Conservation (phyloP, 768 basidiomycete species). For the Amanita polypyramis region DNA sequence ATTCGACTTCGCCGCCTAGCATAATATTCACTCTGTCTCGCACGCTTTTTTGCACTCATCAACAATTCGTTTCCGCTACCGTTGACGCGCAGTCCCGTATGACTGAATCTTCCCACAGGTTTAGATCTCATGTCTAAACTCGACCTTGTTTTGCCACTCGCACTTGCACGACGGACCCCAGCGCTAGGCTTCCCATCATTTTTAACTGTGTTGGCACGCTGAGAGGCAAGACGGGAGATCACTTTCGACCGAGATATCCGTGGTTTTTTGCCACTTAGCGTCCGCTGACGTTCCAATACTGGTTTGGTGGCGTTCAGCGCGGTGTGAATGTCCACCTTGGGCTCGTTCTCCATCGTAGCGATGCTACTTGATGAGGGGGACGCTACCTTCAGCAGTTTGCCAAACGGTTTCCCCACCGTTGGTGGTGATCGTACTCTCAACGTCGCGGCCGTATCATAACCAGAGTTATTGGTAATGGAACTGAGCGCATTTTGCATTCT, state of each 20-base stretch:
- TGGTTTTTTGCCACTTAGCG: conserved; percentile 46
- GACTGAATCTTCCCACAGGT: conserved; percentile 19
- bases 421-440: not conserved
- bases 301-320: not conserved
- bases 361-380: not conserved
- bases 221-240: conserved; percentile 64
- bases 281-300: conserved; percentile 4
- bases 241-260: conserved; percentile 77
- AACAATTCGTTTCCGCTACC: conserved; percentile 26
- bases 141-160: conserved; percentile 27
- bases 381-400: not conserved
- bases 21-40: conserved; percentile 64
- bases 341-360: not conserved
- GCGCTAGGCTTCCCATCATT: not conserved
- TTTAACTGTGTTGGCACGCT: conserved; percentile 31
- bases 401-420: not conserved
- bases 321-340: not conserved
- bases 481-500: conserved; percentile 15
- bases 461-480: conserved; percentile 26
- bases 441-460: not conserved
- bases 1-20: conserved; percentile 42
- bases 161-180: conserved; percentile 7
- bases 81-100: conserved; percentile 18
- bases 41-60: conserved; percentile 62
- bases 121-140: conserved; percentile 39